These are phyloP conservation scores for Didymella glomerata DNA, from an alignment of 2,329 filamentous ascomycete genomes.

Conservation along the genomic window DNA sequence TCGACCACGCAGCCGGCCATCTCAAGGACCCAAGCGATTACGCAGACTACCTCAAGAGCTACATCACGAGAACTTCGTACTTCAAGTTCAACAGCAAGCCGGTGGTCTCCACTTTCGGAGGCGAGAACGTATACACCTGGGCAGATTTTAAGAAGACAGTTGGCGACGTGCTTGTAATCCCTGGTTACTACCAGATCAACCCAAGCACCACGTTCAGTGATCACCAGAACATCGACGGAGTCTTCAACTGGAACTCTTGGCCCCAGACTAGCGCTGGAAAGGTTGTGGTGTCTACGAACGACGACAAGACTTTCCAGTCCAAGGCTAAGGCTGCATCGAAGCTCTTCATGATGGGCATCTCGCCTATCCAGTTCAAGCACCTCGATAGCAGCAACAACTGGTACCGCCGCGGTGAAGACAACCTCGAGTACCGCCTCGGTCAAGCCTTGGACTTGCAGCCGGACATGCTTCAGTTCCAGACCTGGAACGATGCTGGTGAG, in stretches of 20 bases:
- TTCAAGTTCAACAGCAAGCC: conserved; percentile 40
- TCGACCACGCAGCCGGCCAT: conserved; percentile 41
- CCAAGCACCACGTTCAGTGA: conserved; percentile 35
- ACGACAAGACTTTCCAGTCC: conserved; percentile 42
- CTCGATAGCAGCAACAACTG: conserved; percentile 41
- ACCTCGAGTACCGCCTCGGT: conserved; percentile 43
- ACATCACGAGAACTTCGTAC: conserved; percentile 36
- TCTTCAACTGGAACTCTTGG: conserved; percentile 54
- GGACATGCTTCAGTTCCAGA: conserved; percentile 52
- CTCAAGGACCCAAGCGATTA: conserved; percentile 39
- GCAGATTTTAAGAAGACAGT: conserved; percentile 38
- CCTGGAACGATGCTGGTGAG: conserved; percentile 55
- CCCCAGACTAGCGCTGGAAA: conserved; percentile 29
- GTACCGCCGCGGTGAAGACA: conserved; percentile 52
- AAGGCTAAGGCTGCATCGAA: conserved; percentile 44
- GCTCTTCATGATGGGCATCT: conserved; percentile 49
- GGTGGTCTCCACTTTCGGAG: conserved; percentile 47
- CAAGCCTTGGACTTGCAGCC: conserved; percentile 47
- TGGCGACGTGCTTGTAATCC: conserved; percentile 40
- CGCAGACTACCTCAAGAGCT: conserved; percentile 35
- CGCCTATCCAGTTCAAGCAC: conserved; percentile 53
- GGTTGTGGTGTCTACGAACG: conserved; percentile 36
- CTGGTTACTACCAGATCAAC: conserved; percentile 14
- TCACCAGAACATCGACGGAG: conserved; percentile 44
- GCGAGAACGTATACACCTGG: conserved; percentile 34